These are phyloP conservation scores for Talaromyces sp. DNA, from an alignment of 2,329 filamentous ascomycete species.

Conservation along the genomic window DNA sequence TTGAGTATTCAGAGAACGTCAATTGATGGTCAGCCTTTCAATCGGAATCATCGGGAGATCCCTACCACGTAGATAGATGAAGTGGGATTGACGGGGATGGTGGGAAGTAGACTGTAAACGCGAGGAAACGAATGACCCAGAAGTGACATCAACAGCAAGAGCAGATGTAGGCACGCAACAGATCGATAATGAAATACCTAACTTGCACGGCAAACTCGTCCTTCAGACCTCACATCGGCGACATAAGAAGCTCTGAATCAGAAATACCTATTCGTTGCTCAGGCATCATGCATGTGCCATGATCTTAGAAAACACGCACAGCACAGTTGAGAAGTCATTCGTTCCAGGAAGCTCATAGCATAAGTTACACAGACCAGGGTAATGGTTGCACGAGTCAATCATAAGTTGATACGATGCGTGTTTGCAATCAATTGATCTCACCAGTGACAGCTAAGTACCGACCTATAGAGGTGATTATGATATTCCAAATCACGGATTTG, in stretches of 20 bases:
- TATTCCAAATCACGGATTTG: background rate
- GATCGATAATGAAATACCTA: background rate
- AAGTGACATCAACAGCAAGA: background rate
- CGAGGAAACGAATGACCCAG: too few species aligned
- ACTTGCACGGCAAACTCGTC: background rate
- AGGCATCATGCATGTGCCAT: background rate
- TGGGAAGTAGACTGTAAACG: background rate
- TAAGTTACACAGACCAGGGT: background rate
- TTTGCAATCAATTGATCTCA: background rate
- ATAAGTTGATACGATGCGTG: background rate
- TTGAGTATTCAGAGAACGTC: background rate
- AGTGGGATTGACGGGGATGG: background rate
- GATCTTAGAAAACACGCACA: background rate
- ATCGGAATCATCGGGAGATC: background rate
- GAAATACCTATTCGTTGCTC: background rate
- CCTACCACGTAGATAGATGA: background rate
- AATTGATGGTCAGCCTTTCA: background rate
- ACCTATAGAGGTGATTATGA: background rate
- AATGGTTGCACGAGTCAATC: background rate
- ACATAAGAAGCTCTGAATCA: background rate
- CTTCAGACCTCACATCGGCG: background rate
- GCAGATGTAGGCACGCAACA: background rate
- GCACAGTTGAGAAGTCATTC: background rate
- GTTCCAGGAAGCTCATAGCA: background rate
- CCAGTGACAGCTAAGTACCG: too few species aligned